Evolutionary conservation across 371 early-diverging fungal genomes (phyloP), one percentile per base, ranked within the genome.

Genomic region (Paraphysoderma sedebokerense): DNA sequence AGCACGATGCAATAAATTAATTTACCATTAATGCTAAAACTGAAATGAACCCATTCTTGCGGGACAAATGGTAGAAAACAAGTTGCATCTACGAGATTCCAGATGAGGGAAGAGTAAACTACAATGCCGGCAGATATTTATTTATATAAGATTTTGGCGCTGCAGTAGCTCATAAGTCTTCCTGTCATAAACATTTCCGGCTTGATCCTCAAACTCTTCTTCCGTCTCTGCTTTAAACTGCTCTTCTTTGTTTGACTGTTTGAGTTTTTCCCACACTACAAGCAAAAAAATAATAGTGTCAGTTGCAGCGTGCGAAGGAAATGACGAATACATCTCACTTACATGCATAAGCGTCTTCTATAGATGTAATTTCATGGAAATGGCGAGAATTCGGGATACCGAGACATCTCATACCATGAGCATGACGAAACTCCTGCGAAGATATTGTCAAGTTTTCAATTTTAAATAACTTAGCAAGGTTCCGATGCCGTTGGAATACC

Each of bases 151-250:
- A 7, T 90, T 90, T 59, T 92, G 92, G 53, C 92, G 74, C 65
- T 82, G 80, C 47, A 92, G 71, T 66, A 89, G 90, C 58, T 93
- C 85, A 59, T 88, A 98, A 4, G 90, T 93, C 76, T 93, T 96
- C 54, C 84, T 91, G 72, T 90, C 92, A 55, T 86, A 95, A 40
- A 98, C 96, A 55, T 98, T 97, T 53, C 98, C 98, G 49, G 87
- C 86, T 8, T 66, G 72, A 57, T 98, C 97, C 60, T 98, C 97
- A 59, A 82, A 93, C 62, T 98, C 98, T 59, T 96, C 97, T 60
- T 87, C 68, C 5, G 66, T 67, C 33, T 92, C 88, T 7, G 76
- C 67, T 52, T 73, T 77, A 49, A 73, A 64, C 5, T 67, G 1
- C 61, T 60, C 46, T 76, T 70, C 22, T 56, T 44, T 58, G 67